phyloP scores from a whole-genome alignment of 2,329 filamentous ascomycete species.

The Neodidymelliopsis sp. region DNA sequence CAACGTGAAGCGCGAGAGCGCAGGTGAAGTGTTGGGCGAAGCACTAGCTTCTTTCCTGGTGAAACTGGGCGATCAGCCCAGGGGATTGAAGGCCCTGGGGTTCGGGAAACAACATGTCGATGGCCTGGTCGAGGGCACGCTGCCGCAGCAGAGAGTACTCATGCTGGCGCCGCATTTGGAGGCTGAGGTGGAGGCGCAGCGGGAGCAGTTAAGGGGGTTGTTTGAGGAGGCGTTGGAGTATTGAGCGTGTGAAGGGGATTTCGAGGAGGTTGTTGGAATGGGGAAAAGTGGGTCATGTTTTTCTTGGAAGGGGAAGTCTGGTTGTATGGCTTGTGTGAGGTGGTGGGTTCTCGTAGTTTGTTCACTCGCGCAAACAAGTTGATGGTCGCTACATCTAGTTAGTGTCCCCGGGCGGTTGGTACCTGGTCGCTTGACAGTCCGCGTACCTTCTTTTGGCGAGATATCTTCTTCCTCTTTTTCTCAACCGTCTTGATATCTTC shows the following conservation, averaged over 20 bases:
- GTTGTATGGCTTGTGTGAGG: too few relatives aligned
- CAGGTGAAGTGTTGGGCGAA: conserved; percentile 86
- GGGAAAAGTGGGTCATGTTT: background rate
- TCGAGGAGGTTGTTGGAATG: too few relatives aligned
- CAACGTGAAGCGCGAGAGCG: conserved; percentile 86
- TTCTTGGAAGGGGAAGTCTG: background rate
- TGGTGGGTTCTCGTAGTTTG: too few relatives aligned
- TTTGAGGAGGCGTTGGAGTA: conserved; percentile 58
- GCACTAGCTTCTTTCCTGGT: conserved; percentile 82
- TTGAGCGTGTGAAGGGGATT: conserved; percentile 7
- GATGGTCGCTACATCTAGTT: too few relatives aligned
- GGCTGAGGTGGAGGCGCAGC: conserved; percentile 56
- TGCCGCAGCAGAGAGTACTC: conserved; percentile 88
- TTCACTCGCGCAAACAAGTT: too few relatives aligned
- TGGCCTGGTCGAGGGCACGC: conserved; percentile 87
- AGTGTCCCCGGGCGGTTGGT: too few relatives aligned
- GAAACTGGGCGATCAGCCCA: conserved; percentile 87
- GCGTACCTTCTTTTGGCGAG: too few relatives aligned
- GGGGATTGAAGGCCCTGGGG: conserved; percentile 82
- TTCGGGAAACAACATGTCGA: conserved; percentile 81
- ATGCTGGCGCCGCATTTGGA: conserved; percentile 86
- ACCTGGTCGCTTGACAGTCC: too few relatives aligned
- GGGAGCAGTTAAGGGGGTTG: conserved; percentile 56
- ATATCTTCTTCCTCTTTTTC: too few relatives aligned
- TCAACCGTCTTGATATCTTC: too few relatives aligned